Percentiles rank a stretch among this genome's conserved stretches.
phyloP scores from a whole-genome alignment of 768 basidiomycete genomes.

The Suillus luteus region DNA sequence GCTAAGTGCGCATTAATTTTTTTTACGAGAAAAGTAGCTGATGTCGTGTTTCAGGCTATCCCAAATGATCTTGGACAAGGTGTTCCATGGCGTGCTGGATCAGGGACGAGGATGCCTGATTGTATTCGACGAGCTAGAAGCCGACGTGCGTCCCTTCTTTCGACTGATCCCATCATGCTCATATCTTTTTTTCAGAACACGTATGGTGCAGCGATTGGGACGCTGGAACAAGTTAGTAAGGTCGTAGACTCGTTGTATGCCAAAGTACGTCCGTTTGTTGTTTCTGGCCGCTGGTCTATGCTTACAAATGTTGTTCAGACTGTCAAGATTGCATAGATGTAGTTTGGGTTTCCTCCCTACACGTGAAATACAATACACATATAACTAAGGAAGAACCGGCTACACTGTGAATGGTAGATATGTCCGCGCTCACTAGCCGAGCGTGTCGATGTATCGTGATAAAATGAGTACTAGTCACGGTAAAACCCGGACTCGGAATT shows the following conservation, averaged over 20 bases:
- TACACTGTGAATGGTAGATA: neutral
- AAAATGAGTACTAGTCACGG: too few species aligned
- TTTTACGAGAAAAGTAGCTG: neutral
- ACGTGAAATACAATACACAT: neutral
- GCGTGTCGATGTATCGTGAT: too few species aligned
- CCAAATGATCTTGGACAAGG: slow-evolving; percentile 98
- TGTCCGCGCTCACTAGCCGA: neutral
- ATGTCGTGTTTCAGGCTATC: slow-evolving; percentile 59
- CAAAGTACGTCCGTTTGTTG: slow-evolving; percentile 49
- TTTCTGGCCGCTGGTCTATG: neutral
- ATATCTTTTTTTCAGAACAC: slow-evolving; percentile 57
- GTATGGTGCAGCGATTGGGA: slow-evolving; percentile 87
- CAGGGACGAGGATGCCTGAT: slow-evolving; percentile 91
- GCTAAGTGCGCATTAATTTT: slow-evolving; percentile 65
- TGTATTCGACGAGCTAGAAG: slow-evolving; percentile 85
- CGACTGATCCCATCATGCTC: neutral
- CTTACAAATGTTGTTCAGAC: slow-evolving; percentile 31
- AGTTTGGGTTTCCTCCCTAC: neutral
- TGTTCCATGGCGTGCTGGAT: slow-evolving; percentile 93
- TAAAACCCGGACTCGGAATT: too few species aligned
- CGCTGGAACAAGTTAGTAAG: slow-evolving; percentile 86
- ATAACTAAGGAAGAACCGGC: neutral
- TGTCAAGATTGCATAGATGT: slow-evolving; percentile 43
- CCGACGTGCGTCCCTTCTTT: slow-evolving; percentile 62
- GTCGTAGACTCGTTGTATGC: slow-evolving; percentile 94